A percentile compares a stretch with the other conserved stretches of the same genome.
These are phyloP conservation scores for Candida pseudofarinosa DNA, from an alignment of 805 yeast species.

Conservation along the genomic window DNA sequence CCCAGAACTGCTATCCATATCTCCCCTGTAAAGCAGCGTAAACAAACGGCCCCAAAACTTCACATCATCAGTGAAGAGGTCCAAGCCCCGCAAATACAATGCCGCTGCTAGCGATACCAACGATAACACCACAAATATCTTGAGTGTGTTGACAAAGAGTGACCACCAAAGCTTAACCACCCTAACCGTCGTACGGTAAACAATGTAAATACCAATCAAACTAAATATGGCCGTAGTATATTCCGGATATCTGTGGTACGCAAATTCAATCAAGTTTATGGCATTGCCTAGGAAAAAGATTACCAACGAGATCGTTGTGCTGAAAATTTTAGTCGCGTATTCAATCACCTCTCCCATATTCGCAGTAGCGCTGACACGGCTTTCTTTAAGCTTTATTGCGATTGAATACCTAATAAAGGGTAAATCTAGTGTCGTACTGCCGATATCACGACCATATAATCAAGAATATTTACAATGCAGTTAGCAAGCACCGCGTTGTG, in stretches of 20 bases:
- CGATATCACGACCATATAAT: too few species aligned
- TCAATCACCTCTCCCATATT: slow-evolving; percentile 10
- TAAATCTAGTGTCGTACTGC: too few species aligned
- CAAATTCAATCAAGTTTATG: slow-evolving; percentile 7
- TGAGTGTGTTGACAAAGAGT: slow-evolving; percentile 16
- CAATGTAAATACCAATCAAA: slow-evolving; percentile 13
- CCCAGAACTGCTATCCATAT: slow-evolving; percentile 3
- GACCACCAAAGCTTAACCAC: slow-evolving; percentile 19
- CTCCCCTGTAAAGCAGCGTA: slow-evolving; percentile 4
- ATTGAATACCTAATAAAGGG: too few species aligned
- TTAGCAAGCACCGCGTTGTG: too few species aligned
- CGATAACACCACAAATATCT: slow-evolving; percentile 12
- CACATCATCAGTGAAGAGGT: slow-evolving; percentile 15
- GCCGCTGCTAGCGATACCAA: slow-evolving; percentile 11
- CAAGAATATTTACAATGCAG: too few species aligned
- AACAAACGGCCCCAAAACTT: slow-evolving; percentile 7
- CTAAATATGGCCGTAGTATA: slow-evolving; percentile 12
- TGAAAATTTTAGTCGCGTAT: slow-evolving; percentile 6
- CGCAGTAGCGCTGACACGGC: background rate
- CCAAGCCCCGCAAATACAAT: slow-evolving; percentile 20
- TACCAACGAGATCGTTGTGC: slow-evolving; percentile 8
- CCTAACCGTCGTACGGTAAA: slow-evolving; percentile 12
- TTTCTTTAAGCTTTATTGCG: background rate
- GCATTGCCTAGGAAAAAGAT: slow-evolving; percentile 12
- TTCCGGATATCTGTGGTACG: slow-evolving; percentile 17